phyloP scores from a whole-genome alignment of 75 land plant species.

The Chamaecyparis obtusa region DNA sequence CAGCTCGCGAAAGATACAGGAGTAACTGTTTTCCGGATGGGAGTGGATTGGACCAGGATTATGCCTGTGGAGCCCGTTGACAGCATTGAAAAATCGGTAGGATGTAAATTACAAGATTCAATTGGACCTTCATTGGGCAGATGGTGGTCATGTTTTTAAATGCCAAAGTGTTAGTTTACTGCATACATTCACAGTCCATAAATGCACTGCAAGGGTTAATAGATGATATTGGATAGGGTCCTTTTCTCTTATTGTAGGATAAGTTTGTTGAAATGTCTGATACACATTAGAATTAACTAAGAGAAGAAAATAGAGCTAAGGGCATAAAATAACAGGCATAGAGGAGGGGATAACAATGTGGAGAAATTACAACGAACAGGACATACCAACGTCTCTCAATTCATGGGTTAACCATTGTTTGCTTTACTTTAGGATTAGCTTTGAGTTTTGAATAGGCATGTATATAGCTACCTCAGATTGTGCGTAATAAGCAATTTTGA shows the following conservation, averaged over 20 bases:
- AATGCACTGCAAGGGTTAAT: not conserved
- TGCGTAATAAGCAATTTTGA: not conserved
- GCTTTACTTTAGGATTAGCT: not conserved
- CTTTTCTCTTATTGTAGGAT: not conserved
- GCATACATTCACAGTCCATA: not conserved
- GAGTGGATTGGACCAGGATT: slow-evolving; percentile 94
- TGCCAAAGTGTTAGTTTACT: not conserved
- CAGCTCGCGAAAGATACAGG: slow-evolving; percentile 88
- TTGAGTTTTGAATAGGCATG: slow-evolving; percentile 2
- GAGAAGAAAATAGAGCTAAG: not conserved
- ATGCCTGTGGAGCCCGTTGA: slow-evolving; percentile 81
- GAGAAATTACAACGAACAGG: not conserved
- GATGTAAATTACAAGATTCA: not conserved
- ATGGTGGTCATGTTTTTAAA: slow-evolving; percentile 7
- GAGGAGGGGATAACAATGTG: not conserved
- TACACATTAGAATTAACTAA: not conserved
- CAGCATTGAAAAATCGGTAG: slow-evolving; percentile 58
- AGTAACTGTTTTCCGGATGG: slow-evolving; percentile 85
- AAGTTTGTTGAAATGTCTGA: not conserved
- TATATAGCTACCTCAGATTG: not conserved
- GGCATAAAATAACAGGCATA: not conserved
- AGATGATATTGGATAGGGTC: not conserved
- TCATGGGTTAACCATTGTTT: not conserved
- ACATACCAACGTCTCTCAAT: not conserved
- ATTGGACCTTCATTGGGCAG: not conserved